Evolutionary conservation across 176 grass and related monocot genomes (phyloP).

Genomic region (Pharus latifolius): DNA sequence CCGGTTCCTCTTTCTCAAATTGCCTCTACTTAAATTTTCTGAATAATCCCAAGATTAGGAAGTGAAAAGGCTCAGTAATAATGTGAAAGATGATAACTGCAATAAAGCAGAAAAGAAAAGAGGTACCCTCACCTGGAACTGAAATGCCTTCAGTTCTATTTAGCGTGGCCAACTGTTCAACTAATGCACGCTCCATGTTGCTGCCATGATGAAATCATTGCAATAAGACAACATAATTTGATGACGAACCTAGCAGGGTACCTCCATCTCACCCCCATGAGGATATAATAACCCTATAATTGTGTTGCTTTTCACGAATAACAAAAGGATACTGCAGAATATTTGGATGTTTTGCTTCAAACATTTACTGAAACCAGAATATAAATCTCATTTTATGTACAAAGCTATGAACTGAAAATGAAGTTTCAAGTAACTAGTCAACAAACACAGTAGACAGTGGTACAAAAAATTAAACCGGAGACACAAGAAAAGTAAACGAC

Average conservation of each 20-base stretch:
- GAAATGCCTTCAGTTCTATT: conserved; percentile 29
- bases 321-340: too few species aligned
- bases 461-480: too few species aligned
- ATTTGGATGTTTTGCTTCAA: too few species aligned
- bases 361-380: too few species aligned
- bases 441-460: too few species aligned
- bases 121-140: conserved; percentile 23
- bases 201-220: conserved; percentile 26
- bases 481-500: too few species aligned
- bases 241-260: not conserved
- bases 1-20: conserved; percentile 9
- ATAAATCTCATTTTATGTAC: too few species aligned
- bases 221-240: not conserved
- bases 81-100: not conserved
- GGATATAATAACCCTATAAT: too few species aligned
- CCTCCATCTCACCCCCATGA: too few species aligned
- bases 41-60: not conserved
- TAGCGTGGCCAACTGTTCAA: conserved; percentile 49
- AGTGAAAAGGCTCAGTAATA: not conserved
- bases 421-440: too few species aligned
- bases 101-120: not conserved
- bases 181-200: conserved; percentile 29
- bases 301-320: too few species aligned
- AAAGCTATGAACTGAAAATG: too few species aligned
- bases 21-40: conserved; percentile 4